Evolutionary conservation across 2,329 filamentous ascomycete species (phyloP).

Genomic region (Fusarium ambrosium): DNA sequence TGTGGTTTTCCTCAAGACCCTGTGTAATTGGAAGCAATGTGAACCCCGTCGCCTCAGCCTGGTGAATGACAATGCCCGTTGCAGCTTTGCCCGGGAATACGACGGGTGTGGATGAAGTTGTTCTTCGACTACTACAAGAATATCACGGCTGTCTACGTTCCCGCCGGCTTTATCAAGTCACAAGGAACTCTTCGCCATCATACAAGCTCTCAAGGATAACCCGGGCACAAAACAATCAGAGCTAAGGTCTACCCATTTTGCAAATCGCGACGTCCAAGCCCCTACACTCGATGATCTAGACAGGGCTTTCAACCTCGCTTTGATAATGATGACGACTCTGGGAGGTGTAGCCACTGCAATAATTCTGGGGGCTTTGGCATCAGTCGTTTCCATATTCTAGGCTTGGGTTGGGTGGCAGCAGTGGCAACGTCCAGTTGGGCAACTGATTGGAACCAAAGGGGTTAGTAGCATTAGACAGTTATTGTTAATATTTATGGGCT

Average conservation of each 20-base stretch:
- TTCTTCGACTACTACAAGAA: not conserved
- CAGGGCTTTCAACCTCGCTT: not conserved
- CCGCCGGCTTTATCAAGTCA: not conserved
- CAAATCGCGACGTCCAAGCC: not conserved
- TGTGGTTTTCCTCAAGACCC: not conserved
- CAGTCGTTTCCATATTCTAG: not conserved
- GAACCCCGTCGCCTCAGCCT: not conserved
- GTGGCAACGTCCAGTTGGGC: not conserved
- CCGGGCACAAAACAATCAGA: not conserved
- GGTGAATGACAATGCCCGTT: not conserved
- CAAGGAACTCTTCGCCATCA: not conserved
- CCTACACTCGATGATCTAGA: not conserved
- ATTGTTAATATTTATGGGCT: too few relatives aligned
- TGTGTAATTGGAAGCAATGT: not conserved
- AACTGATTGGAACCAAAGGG: not conserved
- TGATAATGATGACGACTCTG: not conserved
- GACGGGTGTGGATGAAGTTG: not conserved
- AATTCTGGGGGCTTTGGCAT: not conserved
- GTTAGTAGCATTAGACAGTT: too few relatives aligned
- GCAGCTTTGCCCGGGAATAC: not conserved
- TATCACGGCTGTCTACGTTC: not conserved
- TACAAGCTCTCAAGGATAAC: not conserved
- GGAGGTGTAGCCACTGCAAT: not conserved
- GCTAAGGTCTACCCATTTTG: not conserved
- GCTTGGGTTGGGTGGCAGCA: not conserved